Conservation (phyloP, 306 rosid genomes). For the Betula pendula region DNA sequence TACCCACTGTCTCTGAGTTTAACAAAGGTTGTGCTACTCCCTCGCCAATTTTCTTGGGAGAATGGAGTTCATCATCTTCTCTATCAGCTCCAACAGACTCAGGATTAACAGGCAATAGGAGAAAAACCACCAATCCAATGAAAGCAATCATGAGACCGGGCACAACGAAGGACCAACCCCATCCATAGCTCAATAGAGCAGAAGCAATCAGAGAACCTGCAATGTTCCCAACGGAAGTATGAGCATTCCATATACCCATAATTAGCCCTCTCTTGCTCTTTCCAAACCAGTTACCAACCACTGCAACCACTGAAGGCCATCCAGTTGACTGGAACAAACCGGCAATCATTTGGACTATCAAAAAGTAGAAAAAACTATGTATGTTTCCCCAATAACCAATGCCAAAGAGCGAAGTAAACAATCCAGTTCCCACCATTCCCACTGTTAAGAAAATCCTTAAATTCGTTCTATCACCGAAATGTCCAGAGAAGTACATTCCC, state of each 20-base stretch:
- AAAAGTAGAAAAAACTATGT: slow-evolving; percentile 73
- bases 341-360: slow-evolving; percentile 75
- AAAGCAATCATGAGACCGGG: slow-evolving; percentile 71
- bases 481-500: slow-evolving; percentile 98
- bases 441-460: slow-evolving; percentile 77
- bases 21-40: slow-evolving; percentile 58
- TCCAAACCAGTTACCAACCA: slow-evolving; percentile 95
- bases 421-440: slow-evolving; percentile 93
- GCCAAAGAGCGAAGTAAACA: slow-evolving; percentile 81
- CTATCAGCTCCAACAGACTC: slow-evolving; percentile 57
- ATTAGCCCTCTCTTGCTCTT: slow-evolving; percentile 94
- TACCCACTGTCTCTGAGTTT: slow-evolving; percentile 32
- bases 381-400: slow-evolving; percentile 80
- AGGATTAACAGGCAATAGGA: slow-evolving; percentile 71
- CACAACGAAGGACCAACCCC: slow-evolving; percentile 96
- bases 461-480: slow-evolving; percentile 75
- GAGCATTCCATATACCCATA: slow-evolving; percentile 99
- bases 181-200: slow-evolving; percentile 77
- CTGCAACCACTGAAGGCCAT: slow-evolving; percentile 98
- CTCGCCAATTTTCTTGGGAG: slow-evolving; percentile 59
- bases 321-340: slow-evolving; percentile 97
- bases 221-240: slow-evolving; percentile 92
- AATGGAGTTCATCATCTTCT: slow-evolving; percentile 55
- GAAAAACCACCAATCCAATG: slow-evolving; percentile 63
- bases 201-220: slow-evolving; percentile 88